These are phyloP conservation scores for Melaleuca alternifolia DNA, from an alignment of 345 rosid species.

Conservation along the genomic window DNA sequence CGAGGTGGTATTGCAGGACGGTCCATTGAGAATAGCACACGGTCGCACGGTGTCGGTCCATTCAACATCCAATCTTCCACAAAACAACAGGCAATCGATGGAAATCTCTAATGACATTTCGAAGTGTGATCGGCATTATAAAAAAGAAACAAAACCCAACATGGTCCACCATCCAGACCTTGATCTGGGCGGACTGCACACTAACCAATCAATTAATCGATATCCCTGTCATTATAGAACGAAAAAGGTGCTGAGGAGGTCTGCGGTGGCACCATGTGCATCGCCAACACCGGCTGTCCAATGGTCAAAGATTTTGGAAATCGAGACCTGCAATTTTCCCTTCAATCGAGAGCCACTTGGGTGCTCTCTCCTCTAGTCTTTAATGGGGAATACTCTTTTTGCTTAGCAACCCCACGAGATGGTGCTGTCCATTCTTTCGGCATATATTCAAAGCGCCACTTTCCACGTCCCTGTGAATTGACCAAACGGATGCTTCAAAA, in stretches of 20 bases:
- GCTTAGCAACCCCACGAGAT: not conserved
- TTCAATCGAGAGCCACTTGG: not conserved
- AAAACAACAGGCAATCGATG: not conserved
- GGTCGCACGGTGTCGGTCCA: not conserved
- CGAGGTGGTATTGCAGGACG: not conserved
- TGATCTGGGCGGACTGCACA: not conserved
- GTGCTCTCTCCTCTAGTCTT: not conserved
- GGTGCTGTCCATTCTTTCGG: not conserved
- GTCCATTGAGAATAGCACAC: not conserved
- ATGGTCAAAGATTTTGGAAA: not conserved
- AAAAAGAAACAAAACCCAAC: not conserved
- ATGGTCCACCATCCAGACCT: not conserved
- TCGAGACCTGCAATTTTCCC: not conserved
- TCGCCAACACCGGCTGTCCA: not conserved
- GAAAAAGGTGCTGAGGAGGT: not conserved
- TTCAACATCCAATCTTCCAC: not conserved
- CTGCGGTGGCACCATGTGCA: slow-evolving; percentile 1
- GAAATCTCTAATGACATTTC: not conserved
- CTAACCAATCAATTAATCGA: not conserved
- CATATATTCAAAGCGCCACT: not conserved
- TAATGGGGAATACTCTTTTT: not conserved
- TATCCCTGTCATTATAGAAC: not conserved
- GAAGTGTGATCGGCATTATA: not conserved
- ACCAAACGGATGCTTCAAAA: not conserved
- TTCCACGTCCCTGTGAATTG: not conserved